Evolutionary conservation across 2,329 filamentous ascomycete genomes (phyloP).

Genomic region (Escovopsis sp.): DNA sequence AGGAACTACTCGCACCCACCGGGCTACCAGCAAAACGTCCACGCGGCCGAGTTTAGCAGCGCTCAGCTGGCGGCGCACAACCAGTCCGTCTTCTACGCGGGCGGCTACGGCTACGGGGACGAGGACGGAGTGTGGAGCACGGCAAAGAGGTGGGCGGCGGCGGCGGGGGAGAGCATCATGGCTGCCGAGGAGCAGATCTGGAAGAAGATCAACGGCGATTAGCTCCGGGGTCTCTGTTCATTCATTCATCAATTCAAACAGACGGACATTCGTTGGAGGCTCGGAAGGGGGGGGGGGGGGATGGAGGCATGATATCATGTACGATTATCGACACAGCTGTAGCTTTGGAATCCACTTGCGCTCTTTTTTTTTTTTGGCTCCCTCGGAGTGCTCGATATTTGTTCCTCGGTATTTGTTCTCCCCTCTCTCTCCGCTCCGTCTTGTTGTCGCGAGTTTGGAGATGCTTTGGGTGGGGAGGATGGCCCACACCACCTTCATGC

Average conservation of each 20-base stretch:
- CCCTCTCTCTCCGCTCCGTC: too few relatives aligned
- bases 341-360: too few relatives aligned
- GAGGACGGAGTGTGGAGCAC: conserved; percentile 36
- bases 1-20: conserved; percentile 28
- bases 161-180: conserved; percentile 41
- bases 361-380: too few relatives aligned
- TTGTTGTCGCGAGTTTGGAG: too few relatives aligned
- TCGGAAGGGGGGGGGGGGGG: too few relatives aligned
- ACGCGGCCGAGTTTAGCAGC: conserved; percentile 35
- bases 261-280: too few relatives aligned
- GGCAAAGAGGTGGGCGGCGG: conserved; percentile 42
- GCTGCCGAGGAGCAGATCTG: conserved; percentile 47
- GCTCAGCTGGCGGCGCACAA: conserved; percentile 30
- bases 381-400: too few relatives aligned
- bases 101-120: conserved; percentile 10
- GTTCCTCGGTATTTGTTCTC: too few relatives aligned
- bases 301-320: too few relatives aligned
- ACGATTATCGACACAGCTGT: too few relatives aligned
- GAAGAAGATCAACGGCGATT: conserved; percentile 47
- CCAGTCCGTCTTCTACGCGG: conserved; percentile 15
- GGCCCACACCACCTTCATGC: conserved; percentile 1
- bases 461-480: background rate
- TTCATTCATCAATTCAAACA: too few relatives aligned
- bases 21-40: conserved; percentile 42
- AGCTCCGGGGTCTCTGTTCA: conserved; percentile 3